Conservation (phyloP, 495 filamentous ascomycete genomes). For the Polyplosphaeria fusca region DNA sequence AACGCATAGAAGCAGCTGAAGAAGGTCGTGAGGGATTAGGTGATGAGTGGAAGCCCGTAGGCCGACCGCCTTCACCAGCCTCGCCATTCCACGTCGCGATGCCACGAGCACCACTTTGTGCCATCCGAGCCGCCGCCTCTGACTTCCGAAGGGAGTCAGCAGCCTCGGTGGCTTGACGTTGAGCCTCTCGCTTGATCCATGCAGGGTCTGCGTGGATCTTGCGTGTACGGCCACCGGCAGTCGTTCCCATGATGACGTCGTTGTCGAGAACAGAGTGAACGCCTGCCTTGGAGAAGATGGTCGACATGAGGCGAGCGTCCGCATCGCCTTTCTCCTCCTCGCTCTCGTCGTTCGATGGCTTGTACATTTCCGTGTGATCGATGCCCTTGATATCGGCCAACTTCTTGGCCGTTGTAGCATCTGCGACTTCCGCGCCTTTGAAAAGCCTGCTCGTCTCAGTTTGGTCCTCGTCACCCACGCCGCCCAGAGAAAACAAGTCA, state of each 20-base stretch:
- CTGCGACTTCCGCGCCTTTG: slow-evolving; percentile 70
- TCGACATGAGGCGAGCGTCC: slow-evolving; percentile 73
- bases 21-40: no score
- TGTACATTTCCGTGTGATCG: slow-evolving; percentile 55
- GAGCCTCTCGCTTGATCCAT: slow-evolving; percentile 78
- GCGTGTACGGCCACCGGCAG: slow-evolving; percentile 53
- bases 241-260: slow-evolving; percentile 70
- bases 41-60: slow-evolving; percentile 43
- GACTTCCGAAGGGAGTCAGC: slow-evolving; percentile 69
- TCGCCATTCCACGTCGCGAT: slow-evolving; percentile 92
- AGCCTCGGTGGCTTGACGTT: slow-evolving; percentile 71
- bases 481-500: slow-evolving; percentile 81
- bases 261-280: slow-evolving; percentile 85
- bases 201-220: slow-evolving; percentile 63
- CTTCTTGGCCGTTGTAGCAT: slow-evolving; percentile 20
- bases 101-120: slow-evolving; percentile 78
- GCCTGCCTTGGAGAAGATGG: slow-evolving; percentile 78
- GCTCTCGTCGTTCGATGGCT: slow-evolving; percentile 11
- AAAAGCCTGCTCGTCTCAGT: slow-evolving; percentile 86
- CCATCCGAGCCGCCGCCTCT: slow-evolving; percentile 62
- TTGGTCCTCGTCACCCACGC: slow-evolving; percentile 56
- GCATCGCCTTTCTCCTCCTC: slow-evolving; percentile 32
- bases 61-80: slow-evolving; percentile 67
- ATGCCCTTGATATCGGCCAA: slow-evolving; percentile 54
- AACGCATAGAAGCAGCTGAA: no score